Evolutionary conservation across 2,329 filamentous ascomycete species (phyloP).

Genomic region (Pestalotiopsis sp.): DNA sequence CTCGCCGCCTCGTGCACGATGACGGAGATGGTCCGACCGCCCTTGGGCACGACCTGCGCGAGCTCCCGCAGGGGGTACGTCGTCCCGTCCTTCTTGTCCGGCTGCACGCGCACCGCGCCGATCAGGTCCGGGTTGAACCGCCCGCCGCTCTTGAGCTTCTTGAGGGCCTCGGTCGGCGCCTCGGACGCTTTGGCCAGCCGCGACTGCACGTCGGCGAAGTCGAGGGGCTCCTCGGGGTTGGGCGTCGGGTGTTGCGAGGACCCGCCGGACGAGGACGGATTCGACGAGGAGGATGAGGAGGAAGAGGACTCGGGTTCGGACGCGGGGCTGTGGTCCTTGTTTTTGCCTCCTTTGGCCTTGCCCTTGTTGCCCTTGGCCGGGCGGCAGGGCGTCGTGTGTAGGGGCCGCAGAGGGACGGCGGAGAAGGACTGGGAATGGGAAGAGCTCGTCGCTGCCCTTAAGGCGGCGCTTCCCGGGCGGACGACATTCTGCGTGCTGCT

Average conservation of each 20-base stretch:
- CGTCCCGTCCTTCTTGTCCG: conserved; percentile 28
- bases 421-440: background rate
- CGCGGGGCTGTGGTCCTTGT: background rate
- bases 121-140: conserved; percentile 54
- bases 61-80: conserved; percentile 56
- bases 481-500: conserved; percentile 10
- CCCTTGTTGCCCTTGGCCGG: conserved; percentile 7
- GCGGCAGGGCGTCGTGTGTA: conserved; percentile 9
- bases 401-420: conserved; percentile 1
- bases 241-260: conserved; percentile 29
- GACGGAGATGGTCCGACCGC: conserved; percentile 38
- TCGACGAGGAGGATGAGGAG: background rate
- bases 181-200: conserved; percentile 42
- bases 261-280: background rate
- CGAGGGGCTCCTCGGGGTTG: conserved; percentile 45
- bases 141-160: conserved; percentile 47
- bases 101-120: conserved; percentile 44
- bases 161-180: conserved; percentile 41
- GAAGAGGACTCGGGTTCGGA: background rate
- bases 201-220: conserved; percentile 51
- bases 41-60: conserved; percentile 53
- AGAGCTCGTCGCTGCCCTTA: background rate
- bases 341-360: conserved; percentile 1
- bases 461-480: conserved; percentile 1
- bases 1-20: conserved; percentile 42